Evolutionary conservation across 106 monocot genomes (phyloP), one percentile per base, ranked within the genome.

Genomic region (Dioscorea dumetorum): DNA sequence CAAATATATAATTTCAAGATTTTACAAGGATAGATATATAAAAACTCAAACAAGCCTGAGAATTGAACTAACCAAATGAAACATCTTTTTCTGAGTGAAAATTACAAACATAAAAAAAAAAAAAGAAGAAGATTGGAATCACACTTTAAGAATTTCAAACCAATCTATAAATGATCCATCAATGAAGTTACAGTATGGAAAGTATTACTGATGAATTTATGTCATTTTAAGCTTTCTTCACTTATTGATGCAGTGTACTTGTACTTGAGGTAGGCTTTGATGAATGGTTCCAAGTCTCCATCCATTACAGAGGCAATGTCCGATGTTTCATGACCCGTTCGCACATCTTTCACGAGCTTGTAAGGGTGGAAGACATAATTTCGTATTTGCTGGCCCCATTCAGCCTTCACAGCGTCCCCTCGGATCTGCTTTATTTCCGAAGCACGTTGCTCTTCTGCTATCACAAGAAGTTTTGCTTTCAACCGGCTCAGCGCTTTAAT

Each of bases 361-460:
- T 93, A 99, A 0, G 97, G 97, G 58, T 99, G 97, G 79, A 99
- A 99, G n/a, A 99, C 99, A 65, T 99, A 99, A 73, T 87, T 99
- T 12, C 99, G 82, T 68, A 99, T 99, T 70, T 99, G 93, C 62
- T 99, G 99, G 2, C 99, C 99, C 99, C 99, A 99, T 57, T 99
- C 99, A 0, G 99, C 99, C 77, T 99, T 99, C 73, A 99, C 93
- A 0, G 70, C 74, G 73, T 99, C 92, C 0, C 99, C 99, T 11
- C 93, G 63, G 59, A 99, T 99, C 62, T 99, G 90, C 67, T 93
- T 90, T 24, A 99, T 90, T 49, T 93, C 99, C 1, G 99, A 87
- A 19, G 92, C 99, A 3, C 99, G 79, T 67, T 99, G 99, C 77
- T 93, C 99, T 62, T 83, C 83, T 0, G 92, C 89, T 69, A 99